phyloP scores from a whole-genome alignment of 805 yeast genomes.

The Yamadazyma olivae region DNA sequence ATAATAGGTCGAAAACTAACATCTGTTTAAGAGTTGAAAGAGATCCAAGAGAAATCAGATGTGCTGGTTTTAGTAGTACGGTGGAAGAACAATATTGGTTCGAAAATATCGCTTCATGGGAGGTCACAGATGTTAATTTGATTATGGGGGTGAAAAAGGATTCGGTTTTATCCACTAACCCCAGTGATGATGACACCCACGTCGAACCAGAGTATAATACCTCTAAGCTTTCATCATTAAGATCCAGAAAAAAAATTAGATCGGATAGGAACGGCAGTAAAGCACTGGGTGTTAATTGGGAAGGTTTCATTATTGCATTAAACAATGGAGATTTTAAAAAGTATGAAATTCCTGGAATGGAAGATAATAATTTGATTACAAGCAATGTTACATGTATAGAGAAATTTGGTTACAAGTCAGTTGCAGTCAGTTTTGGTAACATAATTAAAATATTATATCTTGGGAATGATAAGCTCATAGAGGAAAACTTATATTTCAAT shows the following conservation, averaged over 20 bases:
- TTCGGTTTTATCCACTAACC: slow-evolving; percentile 1
- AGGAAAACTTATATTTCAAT: slow-evolving; percentile 50
- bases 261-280: neutral
- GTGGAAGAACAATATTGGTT: slow-evolving; percentile 69
- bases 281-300: slow-evolving; percentile 44
- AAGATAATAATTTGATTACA: slow-evolving; percentile 37
- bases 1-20: slow-evolving; percentile 67
- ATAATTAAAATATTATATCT: slow-evolving; percentile 67
- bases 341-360: slow-evolving; percentile 56
- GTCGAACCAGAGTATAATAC: slow-evolving; percentile 18
- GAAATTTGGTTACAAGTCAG: slow-evolving; percentile 74
- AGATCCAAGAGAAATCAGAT: slow-evolving; percentile 88
- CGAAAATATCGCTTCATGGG: slow-evolving; percentile 72
- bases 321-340: slow-evolving; percentile 60
- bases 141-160: slow-evolving; percentile 53
- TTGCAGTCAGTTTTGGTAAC: slow-evolving; percentile 73
- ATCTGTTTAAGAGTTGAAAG: slow-evolving; percentile 89
- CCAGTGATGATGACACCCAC: neutral
- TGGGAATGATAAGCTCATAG: slow-evolving; percentile 72
- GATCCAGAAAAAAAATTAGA: slow-evolving; percentile 13
- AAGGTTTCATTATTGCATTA: slow-evolving; percentile 71
- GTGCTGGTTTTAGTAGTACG: slow-evolving; percentile 78
- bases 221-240: slow-evolving; percentile 17
- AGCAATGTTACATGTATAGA: slow-evolving; percentile 59
- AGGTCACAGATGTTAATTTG: slow-evolving; percentile 71